A percentile compares a stretch with the other conserved stretches of the same genome.
These are phyloP conservation scores for Stylonectria norvegica DNA, from an alignment of 2,329 filamentous ascomycete species.

Conservation along the genomic window DNA sequence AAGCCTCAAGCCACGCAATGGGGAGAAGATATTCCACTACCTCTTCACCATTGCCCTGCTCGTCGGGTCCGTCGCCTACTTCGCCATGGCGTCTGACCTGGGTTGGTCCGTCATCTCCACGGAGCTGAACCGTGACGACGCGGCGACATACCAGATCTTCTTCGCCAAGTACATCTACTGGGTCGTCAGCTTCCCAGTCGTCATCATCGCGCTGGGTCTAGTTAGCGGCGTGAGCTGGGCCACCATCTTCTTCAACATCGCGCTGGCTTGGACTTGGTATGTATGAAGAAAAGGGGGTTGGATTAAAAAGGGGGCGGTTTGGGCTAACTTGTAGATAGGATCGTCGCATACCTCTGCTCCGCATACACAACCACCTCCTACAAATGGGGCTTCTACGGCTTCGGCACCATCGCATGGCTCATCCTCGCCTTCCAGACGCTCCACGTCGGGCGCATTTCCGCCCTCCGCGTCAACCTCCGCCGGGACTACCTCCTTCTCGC, in stretches of 20 bases:
- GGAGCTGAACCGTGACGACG: conserved; percentile 15
- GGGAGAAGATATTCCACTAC: conserved; percentile 56
- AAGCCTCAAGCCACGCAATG: conserved; percentile 40
- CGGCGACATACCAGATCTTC: conserved; percentile 47
- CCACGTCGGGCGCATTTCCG: conserved; percentile 32
- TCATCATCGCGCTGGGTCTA: conserved; percentile 46
- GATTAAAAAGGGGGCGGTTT: not conserved
- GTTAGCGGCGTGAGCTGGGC: conserved; percentile 54
- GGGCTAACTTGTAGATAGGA: conserved; percentile 15
- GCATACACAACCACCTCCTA: conserved; percentile 48
- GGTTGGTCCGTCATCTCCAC: conserved; percentile 42
- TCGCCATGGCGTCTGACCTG: conserved; percentile 49
- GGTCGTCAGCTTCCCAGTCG: conserved; percentile 47
- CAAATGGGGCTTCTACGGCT: conserved; percentile 57
- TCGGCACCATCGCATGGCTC: conserved; percentile 46
- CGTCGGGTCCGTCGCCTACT: conserved; percentile 50
- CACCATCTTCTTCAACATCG: conserved; percentile 50
- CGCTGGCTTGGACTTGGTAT: conserved; percentile 48
- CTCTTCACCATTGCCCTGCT: conserved; percentile 49
- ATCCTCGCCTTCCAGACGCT: conserved; percentile 43
- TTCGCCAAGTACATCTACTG: conserved; percentile 55
- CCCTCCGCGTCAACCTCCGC: conserved; percentile 38
- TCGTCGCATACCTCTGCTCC: conserved; percentile 47
- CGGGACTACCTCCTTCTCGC: conserved; percentile 45
- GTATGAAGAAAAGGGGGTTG: conserved; percentile 1